These are phyloP conservation scores for Macrocybe gigantea DNA, from an alignment of 768 basidiomycete species.

Conservation along the genomic window DNA sequence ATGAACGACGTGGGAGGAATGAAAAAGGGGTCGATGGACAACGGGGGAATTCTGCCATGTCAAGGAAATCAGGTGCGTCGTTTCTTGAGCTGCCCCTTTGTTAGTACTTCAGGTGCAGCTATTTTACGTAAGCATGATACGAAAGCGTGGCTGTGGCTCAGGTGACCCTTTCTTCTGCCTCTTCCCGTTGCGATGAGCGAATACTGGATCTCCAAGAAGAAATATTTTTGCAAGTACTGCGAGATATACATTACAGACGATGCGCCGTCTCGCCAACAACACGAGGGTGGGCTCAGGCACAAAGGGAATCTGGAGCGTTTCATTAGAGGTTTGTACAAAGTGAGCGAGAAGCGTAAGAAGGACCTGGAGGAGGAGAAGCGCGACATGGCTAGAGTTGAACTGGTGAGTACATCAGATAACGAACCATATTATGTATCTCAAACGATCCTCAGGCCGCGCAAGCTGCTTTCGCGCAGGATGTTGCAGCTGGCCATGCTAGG, in stretches of 20 bases:
- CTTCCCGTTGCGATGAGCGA: slow-evolving; percentile 57
- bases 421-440: background rate
- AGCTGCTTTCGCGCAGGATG: slow-evolving; percentile 73
- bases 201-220: slow-evolving; percentile 91
- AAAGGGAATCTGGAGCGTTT: slow-evolving; percentile 92
- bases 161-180: background rate
- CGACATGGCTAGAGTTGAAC: slow-evolving; percentile 84
- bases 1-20: background rate
- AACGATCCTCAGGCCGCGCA: slow-evolving; percentile 55
- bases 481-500: slow-evolving; percentile 61
- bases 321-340: slow-evolving; percentile 89
- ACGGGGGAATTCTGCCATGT: too few species aligned
- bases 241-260: slow-evolving; percentile 97
- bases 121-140: background rate
- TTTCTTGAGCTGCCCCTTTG: too few species aligned
- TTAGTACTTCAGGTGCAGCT: background rate
- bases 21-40: too few species aligned
- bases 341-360: slow-evolving; percentile 82
- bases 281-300: slow-evolving; percentile 91
- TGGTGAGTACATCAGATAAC: slow-evolving; percentile 35
- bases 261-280: slow-evolving; percentile 83
- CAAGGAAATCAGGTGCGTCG: too few species aligned
- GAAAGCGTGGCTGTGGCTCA: background rate
- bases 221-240: slow-evolving; percentile 96
- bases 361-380: slow-evolving; percentile 80